Percentiles rank a stretch among this genome's conserved stretches.
Evolutionary conservation across 805 yeast genomes (phyloP).

Genomic region (Saturnispora zaruensis): DNA sequence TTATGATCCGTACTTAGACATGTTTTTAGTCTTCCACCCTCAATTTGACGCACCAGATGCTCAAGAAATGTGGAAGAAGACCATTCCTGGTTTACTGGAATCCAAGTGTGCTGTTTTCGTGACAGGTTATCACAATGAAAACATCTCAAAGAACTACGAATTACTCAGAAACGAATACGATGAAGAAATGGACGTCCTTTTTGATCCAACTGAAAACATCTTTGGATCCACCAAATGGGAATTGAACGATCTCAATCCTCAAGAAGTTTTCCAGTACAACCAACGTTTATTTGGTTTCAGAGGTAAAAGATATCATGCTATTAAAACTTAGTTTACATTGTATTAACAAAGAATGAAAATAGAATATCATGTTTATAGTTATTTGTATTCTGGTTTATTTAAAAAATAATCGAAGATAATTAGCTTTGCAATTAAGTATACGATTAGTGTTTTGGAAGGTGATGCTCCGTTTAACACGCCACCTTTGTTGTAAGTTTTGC

Average conservation of each 20-base stretch:
- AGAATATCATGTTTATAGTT: slow-evolving; percentile 3
- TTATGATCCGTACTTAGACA: slow-evolving; percentile 92
- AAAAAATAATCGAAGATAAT: background rate
- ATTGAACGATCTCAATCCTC: slow-evolving; percentile 83
- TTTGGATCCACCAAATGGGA: slow-evolving; percentile 92
- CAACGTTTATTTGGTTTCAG: slow-evolving; percentile 85
- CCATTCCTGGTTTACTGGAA: slow-evolving; percentile 80
- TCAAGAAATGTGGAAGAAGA: slow-evolving; percentile 71
- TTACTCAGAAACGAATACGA: slow-evolving; percentile 61
- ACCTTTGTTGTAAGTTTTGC: too few species aligned
- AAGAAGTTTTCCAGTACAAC: slow-evolving; percentile 88
- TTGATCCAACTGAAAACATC: slow-evolving; percentile 62
- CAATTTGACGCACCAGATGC: slow-evolving; percentile 81
- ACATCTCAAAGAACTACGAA: slow-evolving; percentile 57
- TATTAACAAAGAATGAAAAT: slow-evolving; percentile 10
- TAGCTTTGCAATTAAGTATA: background rate
- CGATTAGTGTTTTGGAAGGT: too few species aligned
- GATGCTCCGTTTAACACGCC: too few species aligned
- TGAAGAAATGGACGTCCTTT: slow-evolving; percentile 72
- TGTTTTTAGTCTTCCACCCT: slow-evolving; percentile 92
- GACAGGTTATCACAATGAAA: slow-evolving; percentile 80
- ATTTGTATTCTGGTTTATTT: background rate
- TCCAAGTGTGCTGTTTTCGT: slow-evolving; percentile 88
- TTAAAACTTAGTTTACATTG: slow-evolving; percentile 22
- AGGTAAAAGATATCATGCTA: slow-evolving; percentile 94